phyloP scores from a whole-genome alignment of 208 protist species.

The Crithidia acanthocephali region DNA sequence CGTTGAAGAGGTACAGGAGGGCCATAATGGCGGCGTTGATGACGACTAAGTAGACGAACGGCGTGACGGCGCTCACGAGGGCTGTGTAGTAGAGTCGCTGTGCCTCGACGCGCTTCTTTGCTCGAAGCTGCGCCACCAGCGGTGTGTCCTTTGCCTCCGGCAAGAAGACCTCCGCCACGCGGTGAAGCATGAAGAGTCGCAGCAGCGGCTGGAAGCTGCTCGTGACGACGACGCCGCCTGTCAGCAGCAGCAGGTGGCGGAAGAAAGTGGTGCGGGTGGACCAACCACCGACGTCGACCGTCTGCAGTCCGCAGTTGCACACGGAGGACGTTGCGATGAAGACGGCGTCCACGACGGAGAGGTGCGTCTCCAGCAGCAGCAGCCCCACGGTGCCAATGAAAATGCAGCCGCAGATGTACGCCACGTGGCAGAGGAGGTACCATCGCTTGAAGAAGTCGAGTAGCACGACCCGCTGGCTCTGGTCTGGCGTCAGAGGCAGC shows the following conservation, averaged over 20 bases:
- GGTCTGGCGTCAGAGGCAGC: constrained; percentile 48
- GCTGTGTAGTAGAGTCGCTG: constrained; percentile 57
- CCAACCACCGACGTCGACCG: constrained; percentile 66
- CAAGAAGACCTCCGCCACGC: constrained; percentile 47
- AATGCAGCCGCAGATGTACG: constrained; percentile 48
- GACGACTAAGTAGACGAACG: constrained; percentile 51
- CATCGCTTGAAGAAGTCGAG: constrained; percentile 77
- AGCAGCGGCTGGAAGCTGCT: constrained; percentile 70
- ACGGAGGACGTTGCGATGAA: constrained; percentile 74
- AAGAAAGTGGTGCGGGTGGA: constrained; percentile 31
- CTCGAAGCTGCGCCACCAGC: constrained; percentile 43
- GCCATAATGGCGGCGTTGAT: constrained; percentile 47
- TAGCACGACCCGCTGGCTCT: constrained; percentile 39
- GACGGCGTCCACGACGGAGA: constrained; percentile 51
- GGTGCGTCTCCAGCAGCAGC: constrained; percentile 25
- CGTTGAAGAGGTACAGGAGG: constrained; percentile 48
- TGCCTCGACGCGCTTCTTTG: constrained; percentile 42
- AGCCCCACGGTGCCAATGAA: constrained; percentile 42
- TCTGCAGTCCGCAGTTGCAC: constrained; percentile 79
- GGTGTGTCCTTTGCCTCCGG: constrained; percentile 43
- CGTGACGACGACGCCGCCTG: constrained; percentile 69
- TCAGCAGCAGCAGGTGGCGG: constrained; percentile 66
- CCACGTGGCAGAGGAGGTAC: constrained; percentile 64
- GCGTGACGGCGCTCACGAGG: constrained; percentile 49
- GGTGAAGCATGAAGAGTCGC: constrained; percentile 65